Base-by-base conservation (phyloP, 352 stramenopile species). In the Pythium oligandrum region DNA sequence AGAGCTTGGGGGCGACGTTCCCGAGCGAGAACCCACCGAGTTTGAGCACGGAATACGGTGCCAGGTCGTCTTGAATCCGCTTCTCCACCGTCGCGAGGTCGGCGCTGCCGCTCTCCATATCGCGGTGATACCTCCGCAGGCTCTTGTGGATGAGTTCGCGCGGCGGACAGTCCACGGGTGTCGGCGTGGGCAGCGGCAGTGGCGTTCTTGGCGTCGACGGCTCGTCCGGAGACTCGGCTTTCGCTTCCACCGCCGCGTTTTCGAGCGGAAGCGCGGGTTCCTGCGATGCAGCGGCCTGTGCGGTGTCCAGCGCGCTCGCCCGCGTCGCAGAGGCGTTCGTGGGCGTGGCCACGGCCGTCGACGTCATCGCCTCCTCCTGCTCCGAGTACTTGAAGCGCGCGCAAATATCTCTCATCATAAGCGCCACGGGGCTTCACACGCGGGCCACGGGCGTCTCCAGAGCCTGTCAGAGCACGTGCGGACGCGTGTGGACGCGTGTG, bases 1-100 rank as follows among this genome's bases (percentile, higher is more conserved):
- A 60, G 45, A 90, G 49, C 56, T 71, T 71, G 3, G 81, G 75
- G 40, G 70, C 75, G 26, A 73, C 59, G 59, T 91, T 82, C 32
- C 83, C 83, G 30, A 93, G 60, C 39, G 81, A 87, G 45, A 91
- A 90, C 39, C 80, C 78, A n/a, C 80, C 76, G 2, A 93, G 75
- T 55, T 91, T 93, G 37, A 93, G 66, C 26, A 85, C 62, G 11
- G 71, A 68, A 55, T 79, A 90, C 1, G 74, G 76, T 17, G 73
- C 64, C 37, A 90, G 47, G 47, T 90, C 79, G 40, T 63, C 62
- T 7, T 62, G 70, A 44, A 89, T 74, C 26, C 73, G 71, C n/a
- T 71, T 53, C n/a, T 69, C 70, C 30, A 83, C 69, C 9, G 60
- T 46, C 9, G 63, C 58, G 53, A 71, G 75, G 7, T 57, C 55